These are phyloP conservation scores for Jaminaea rosea DNA, from an alignment of 1,284 basidiomycete species.

Conservation along the genomic window DNA sequence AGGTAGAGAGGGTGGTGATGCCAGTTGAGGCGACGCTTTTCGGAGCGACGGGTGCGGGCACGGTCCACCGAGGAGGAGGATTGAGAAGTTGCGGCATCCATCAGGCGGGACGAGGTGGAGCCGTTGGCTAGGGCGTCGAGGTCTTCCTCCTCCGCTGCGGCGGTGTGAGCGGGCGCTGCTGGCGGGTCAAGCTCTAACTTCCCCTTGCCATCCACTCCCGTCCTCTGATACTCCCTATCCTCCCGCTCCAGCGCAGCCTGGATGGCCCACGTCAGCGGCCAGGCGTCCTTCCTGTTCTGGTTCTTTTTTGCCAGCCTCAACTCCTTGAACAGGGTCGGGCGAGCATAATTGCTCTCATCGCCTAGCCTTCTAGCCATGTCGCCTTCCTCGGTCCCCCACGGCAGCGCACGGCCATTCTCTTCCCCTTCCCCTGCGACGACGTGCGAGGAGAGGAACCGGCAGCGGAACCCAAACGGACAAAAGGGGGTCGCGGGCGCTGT, in stretches of 20 bases:
- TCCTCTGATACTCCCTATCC: neutral
- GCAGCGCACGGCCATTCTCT: slow-evolving; percentile 1
- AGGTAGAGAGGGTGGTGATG: slow-evolving; percentile 73
- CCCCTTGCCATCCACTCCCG: neutral
- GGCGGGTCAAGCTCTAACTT: neutral
- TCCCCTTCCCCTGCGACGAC: slow-evolving; percentile 9
- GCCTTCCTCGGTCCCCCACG: neutral
- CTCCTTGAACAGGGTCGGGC: neutral
- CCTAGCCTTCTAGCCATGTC: neutral
- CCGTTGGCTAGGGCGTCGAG: slow-evolving; percentile 32
- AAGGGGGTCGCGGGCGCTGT: neutral
- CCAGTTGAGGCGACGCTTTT: slow-evolving; percentile 84
- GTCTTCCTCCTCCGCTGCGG: slow-evolving; percentile 12
- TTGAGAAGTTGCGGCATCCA: slow-evolving; percentile 11
- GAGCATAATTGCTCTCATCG: slow-evolving; percentile 10
- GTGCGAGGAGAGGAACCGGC: slow-evolving; percentile 78
- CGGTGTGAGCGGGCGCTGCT: neutral
- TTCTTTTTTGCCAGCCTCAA: neutral
- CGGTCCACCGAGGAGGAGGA: slow-evolving; percentile 23
- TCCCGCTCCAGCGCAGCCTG: slow-evolving; percentile 23
- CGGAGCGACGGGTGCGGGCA: slow-evolving; percentile 61
- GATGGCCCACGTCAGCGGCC: slow-evolving; percentile 23
- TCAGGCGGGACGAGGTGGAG: slow-evolving; percentile 5
- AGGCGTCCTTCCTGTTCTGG: slow-evolving; percentile 2
- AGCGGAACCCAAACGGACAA: slow-evolving; percentile 71